Percentiles rank a stretch among this genome's conserved stretches.
These are phyloP conservation scores for Austropuccinia psidii DNA, from an alignment of 1,284 basidiomycete genomes.

Conservation along the genomic window DNA sequence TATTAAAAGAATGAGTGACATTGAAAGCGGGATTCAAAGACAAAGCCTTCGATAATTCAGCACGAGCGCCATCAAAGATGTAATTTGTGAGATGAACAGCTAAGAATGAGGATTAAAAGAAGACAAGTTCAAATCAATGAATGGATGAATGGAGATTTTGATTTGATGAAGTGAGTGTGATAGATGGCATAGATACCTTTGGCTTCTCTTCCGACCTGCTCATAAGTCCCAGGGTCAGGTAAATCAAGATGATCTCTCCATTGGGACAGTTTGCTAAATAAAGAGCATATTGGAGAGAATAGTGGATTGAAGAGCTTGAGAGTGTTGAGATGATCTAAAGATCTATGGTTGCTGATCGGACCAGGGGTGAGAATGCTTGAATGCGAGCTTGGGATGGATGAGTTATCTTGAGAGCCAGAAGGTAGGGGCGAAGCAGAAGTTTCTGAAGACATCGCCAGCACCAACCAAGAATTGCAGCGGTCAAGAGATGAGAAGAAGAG, in stretches of 20 bases:
- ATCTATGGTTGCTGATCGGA: no score
- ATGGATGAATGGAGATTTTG: no score
- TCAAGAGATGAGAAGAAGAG: no score
- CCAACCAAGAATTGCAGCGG: no score
- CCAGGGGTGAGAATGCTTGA: no score
- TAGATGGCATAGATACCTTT: conserved; percentile 30
- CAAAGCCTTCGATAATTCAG: conserved; percentile 89
- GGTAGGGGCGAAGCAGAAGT: no score
- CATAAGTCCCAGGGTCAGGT: conserved; percentile 35
- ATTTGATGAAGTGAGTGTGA: no score
- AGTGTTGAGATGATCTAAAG: no score
- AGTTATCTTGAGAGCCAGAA: no score
- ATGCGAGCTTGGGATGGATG: no score
- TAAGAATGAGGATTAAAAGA: conserved; percentile 46
- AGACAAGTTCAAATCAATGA: neutral
- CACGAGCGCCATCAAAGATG: conserved; percentile 92
- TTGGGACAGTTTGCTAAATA: neutral
- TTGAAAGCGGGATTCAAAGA: conserved; percentile 94
- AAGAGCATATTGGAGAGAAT: neutral
- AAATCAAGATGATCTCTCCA: conserved; percentile 32
- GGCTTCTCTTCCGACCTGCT: conserved; percentile 34
- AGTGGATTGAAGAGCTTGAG: neutral
- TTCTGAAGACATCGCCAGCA: no score
- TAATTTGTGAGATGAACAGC: conserved; percentile 87
- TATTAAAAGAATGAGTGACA: conserved; percentile 88